Evolutionary conservation across 345 rosid species (phyloP).

Genomic region (Hibiscus mutabilis): DNA sequence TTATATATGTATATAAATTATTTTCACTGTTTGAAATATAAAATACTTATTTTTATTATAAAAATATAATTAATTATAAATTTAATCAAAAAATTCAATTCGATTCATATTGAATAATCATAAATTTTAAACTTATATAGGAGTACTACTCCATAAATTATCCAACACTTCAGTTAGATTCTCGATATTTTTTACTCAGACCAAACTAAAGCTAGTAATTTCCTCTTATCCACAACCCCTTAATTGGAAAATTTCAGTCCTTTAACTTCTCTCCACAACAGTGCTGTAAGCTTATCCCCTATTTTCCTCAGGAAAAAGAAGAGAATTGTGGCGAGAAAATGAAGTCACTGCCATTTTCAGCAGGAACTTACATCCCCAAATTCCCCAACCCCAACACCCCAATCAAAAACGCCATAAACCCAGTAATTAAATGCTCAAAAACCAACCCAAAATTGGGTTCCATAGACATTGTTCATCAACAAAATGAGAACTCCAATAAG

Average conservation of each 20-base stretch:
- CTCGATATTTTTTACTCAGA: too few species aligned
- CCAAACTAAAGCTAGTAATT: neutral
- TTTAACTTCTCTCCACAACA: neutral
- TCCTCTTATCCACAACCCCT: neutral
- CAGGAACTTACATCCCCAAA: conserved; percentile 28
- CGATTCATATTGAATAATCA: too few species aligned
- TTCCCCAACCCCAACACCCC: conserved; percentile 10
- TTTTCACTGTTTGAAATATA: too few species aligned
- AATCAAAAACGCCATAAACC: conserved; percentile 4
- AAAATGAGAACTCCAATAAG: conserved; percentile 10
- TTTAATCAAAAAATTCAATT: too few species aligned
- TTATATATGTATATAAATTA: too few species aligned
- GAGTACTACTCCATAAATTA: too few species aligned
- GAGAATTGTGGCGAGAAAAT: conserved; percentile 16
- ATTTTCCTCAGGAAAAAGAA: neutral
- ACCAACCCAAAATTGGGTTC: conserved; percentile 2
- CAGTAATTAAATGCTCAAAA: conserved; percentile 15
- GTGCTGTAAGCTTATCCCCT: neutral
- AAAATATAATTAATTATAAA: too few species aligned
- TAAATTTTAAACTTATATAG: too few species aligned
- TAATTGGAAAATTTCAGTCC: neutral
- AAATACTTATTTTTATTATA: too few species aligned
- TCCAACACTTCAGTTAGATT: too few species aligned
- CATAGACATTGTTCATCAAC: neutral
- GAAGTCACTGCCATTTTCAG: conserved; percentile 45